Evolutionary conservation across 2,329 filamentous ascomycete species (phyloP), one percentile per base, ranked within the genome.

Genomic region (Thielaviopsis musarum): DNA sequence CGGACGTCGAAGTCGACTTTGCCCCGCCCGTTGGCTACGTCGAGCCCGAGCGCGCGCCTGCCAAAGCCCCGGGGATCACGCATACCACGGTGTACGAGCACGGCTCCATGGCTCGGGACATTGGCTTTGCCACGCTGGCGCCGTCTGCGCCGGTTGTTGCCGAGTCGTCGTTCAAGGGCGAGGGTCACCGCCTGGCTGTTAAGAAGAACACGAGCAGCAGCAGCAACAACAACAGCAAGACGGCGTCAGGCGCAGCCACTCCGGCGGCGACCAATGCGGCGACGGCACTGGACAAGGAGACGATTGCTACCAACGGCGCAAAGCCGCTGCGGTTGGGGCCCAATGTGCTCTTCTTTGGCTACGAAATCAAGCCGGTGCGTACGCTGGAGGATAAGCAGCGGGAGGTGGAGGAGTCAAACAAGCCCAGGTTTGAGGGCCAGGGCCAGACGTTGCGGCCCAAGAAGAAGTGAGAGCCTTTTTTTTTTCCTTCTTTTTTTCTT

Each of bases 331-430:
- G 93, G 28, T 70, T 98, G 57, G 81, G 88, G 0, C 85, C 87
- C 0, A 93, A 93, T 66, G 95, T 96, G 72, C 77, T 98, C 4
- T 98, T 98, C 76, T 95, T 98, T 64, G 93, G 93, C 2, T 98
- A 97, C 67, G 86, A 95, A 67, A 80, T 95, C 68, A 95, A 87
- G 70, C 91, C 91, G 0, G 77, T 94, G 51, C 91, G 89, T 74
- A 88, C 87, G 9, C 82, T 85, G 60, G 85, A 82, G 41, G 82
- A 88, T 61, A 83, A 82, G 68, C 80, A 82, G 57, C 77, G 83
- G 62, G 82, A 85, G 61, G 78, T 82, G 45, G 79, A 79, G 61
- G 77, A 82, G 62, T 77, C 79, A 3, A 77, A 78, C 62, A 81
- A 82, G 64, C 85, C 85, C n/a, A 82, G 83, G 65, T 95, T 95